phyloP scores from a whole-genome alignment of 495 filamentous ascomycete genomes.

The Xylaria acuta region DNA sequence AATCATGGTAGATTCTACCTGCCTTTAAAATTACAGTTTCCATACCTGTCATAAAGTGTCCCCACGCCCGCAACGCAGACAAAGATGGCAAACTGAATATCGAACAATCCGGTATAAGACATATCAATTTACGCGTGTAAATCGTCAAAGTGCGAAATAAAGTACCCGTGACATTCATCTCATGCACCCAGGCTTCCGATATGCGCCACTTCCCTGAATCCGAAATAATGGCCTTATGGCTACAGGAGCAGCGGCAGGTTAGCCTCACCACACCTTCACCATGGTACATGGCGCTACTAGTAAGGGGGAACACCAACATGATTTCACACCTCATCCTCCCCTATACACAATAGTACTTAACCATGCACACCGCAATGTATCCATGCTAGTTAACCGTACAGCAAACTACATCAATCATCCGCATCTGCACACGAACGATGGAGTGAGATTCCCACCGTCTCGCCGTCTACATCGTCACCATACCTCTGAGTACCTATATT shows the following conservation, averaged over 20 bases:
- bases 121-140: neutral
- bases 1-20: no score
- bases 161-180: no score
- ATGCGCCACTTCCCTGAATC: neutral
- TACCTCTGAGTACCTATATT: conserved; percentile 4
- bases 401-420: neutral
- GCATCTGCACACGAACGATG: neutral
- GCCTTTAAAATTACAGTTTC: no score
- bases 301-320: neutral
- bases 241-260: no score
- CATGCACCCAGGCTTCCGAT: neutral
- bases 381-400: neutral
- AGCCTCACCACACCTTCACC: neutral
- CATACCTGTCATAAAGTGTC: no score
- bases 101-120: neutral
- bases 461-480: neutral
- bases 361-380: neutral
- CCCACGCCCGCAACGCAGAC: no score
- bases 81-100: neutral
- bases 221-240: no score
- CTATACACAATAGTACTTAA: neutral
- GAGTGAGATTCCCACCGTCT: neutral
- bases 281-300: neutral
- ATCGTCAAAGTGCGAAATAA: no score
- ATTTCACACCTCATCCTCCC: neutral